A percentile compares a stretch with the other conserved stretches of the same genome.
Evolutionary conservation across 176 grass and related monocot genomes (phyloP).

Genomic region (Aechmea fasciata): DNA sequence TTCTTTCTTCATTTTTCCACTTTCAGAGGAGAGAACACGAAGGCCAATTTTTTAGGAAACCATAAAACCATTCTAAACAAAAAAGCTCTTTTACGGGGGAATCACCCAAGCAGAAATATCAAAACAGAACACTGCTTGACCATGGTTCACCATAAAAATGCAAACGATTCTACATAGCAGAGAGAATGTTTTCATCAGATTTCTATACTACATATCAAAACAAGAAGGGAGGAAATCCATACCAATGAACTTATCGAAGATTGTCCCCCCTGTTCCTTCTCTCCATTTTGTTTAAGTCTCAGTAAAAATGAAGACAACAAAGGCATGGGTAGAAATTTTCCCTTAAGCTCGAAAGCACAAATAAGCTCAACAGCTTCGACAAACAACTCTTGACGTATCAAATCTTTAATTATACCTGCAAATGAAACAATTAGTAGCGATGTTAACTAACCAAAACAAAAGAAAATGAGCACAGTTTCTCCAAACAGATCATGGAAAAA

Average conservation of each 20-base stretch:
- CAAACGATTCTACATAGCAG: neutral
- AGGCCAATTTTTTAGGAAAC: too few relatives aligned
- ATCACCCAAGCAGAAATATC: neutral
- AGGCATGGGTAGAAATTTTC: conserved; percentile 23
- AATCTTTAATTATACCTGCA: conserved; percentile 41
- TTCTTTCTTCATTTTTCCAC: too few relatives aligned
- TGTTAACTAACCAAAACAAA: neutral
- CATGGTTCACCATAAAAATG: neutral
- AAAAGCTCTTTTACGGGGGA: too few relatives aligned
- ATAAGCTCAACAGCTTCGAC: conserved; percentile 28
- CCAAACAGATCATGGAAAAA: too few relatives aligned
- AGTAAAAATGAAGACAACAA: conserved; percentile 30
- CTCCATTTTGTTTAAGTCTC: conserved; percentile 17
- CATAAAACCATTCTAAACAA: too few relatives aligned
- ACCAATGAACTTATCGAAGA: conserved; percentile 12
- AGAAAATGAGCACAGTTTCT: neutral
- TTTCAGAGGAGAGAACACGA: too few relatives aligned
- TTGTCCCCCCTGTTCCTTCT: conserved; percentile 7
- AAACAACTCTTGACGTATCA: conserved; percentile 41
- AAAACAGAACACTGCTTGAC: neutral
- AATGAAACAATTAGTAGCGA: conserved; percentile 1
- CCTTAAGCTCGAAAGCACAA: conserved; percentile 44
- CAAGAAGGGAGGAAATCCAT: neutral
- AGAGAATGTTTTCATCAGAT: neutral
- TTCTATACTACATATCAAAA: neutral